Percentiles rank a stretch among this genome's conserved stretches.
phyloP scores from a whole-genome alignment of 371 early-diverging fungal species.

The Blakeslea trispora region DNA sequence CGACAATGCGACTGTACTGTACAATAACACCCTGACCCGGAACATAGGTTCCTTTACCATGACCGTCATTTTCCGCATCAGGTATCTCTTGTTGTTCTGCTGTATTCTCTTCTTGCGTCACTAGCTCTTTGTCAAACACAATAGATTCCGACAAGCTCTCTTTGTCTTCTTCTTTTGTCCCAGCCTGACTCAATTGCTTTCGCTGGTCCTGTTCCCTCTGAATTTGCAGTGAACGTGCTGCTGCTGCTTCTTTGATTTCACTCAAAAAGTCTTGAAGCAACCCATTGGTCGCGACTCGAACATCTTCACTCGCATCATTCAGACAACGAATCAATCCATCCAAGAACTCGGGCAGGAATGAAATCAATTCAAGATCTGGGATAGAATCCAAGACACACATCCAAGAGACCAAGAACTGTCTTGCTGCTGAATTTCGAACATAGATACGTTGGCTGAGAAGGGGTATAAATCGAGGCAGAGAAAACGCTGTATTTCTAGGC shows the following conservation, averaged over 20 bases:
- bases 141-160: neutral
- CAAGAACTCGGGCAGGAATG: constrained; percentile 84
- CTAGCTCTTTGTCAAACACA: no score
- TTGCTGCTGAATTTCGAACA: constrained; percentile 79
- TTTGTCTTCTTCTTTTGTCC: neutral
- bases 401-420: constrained; percentile 94
- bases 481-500: constrained; percentile 65
- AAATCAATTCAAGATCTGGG: constrained; percentile 88
- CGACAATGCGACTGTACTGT: constrained; percentile 76
- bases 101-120: neutral
- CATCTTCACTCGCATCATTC: constrained; percentile 84
- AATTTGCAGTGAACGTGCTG: constrained; percentile 40
- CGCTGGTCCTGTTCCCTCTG: constrained; percentile 17
- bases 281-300: constrained; percentile 69
- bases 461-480: constrained; percentile 86
- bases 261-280: constrained; percentile 75
- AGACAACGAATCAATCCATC: constrained; percentile 85
- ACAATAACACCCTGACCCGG: constrained; percentile 78
- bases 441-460: constrained; percentile 86
- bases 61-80: constrained; percentile 41
- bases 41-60: constrained; percentile 60
- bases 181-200: neutral
- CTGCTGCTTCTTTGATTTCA: constrained; percentile 80
- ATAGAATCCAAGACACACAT: constrained; percentile 84
- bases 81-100: neutral